These are phyloP conservation scores for Cladophialophora immunda DNA, from an alignment of 2,329 filamentous ascomycete genomes.

Conservation along the genomic window DNA sequence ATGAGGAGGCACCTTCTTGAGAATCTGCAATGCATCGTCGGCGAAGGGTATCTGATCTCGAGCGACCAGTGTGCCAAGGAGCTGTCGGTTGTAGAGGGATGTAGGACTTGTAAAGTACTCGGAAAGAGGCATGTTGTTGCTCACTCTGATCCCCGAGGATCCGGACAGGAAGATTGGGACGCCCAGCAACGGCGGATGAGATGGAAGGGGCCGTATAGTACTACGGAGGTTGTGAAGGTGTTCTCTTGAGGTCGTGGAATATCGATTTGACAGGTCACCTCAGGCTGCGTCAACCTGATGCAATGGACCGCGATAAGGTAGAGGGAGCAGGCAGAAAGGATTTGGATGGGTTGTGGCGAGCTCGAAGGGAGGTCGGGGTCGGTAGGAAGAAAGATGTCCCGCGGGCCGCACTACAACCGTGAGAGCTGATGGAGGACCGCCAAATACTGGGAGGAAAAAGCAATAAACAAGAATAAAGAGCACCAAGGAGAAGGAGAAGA, in stretches of 20 bases:
- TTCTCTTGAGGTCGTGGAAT: neutral
- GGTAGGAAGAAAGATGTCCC: constrained; percentile 4
- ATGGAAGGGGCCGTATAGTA: neutral
- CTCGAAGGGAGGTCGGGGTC: constrained; percentile 3
- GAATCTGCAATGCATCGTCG: constrained; percentile 24
- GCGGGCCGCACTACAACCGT: neutral
- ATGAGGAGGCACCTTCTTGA: constrained; percentile 38
- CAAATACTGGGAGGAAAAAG: neutral
- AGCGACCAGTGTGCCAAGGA: constrained; percentile 25
- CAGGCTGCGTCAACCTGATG: constrained; percentile 8
- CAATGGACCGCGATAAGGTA: constrained; percentile 7
- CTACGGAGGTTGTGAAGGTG: neutral
- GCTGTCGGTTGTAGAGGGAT: constrained; percentile 35
- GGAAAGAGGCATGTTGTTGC: constrained; percentile 36
- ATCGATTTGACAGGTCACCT: neutral
- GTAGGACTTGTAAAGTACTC: constrained; percentile 38
- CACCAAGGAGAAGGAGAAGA: neutral
- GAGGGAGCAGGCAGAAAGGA: neutral
- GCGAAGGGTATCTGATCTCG: constrained; percentile 37
- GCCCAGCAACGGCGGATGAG: neutral
- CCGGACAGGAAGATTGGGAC: neutral
- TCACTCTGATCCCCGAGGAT: neutral
- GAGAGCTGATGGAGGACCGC: neutral
- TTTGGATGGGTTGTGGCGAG: neutral
- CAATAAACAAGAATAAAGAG: neutral